Evolutionary conservation across 164 flowering plant genomes (phyloP), one percentile per base, ranked within the genome.

Genomic region (Tetrastigma voinierianum): DNA sequence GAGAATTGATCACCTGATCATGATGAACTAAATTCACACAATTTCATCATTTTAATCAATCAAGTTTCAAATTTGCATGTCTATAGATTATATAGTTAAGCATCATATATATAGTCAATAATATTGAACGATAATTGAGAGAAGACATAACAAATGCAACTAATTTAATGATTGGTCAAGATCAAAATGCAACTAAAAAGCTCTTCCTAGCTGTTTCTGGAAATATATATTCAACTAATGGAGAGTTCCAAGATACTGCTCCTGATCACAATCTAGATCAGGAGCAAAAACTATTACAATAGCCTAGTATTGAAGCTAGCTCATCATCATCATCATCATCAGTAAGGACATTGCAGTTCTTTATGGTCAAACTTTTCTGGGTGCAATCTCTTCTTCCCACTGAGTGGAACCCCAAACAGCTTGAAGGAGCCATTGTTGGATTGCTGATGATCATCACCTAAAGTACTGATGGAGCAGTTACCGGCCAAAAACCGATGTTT

Each of bases 341-440:
- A 6, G 40, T 25, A 25, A 25, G 40, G 40, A 25, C 40, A 25
- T 25, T 25, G 40, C 40, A 20, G 12, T 25, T 67, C 69, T 60
- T 59, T 61, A 1, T 59, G 23, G 59, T 67, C 75, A 21, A 58
- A 49, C 66, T 48, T 55, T 46, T 73, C 83, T 7, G 61, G 63
- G 67, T 76, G 77, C 78, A 75, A 54, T 71, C 87, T 80, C 73
- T 82, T 84, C 78, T 75, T 84, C 10, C 77, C 78, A 32, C 66
- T 54, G 13, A 84, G 81, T 48, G 85, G 76, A 13, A 84, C 85
- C 19, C 87, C 87, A 70, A 84, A 84, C 17, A 84, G 85, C 81
- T 80, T 84, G 40, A 25, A 25, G 40, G 40, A 25, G 69, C 15
- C 61, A 54, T 16, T 18, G 47, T 1, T 11, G 25, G 2, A 51